Percentiles rank a stretch among this genome's conserved stretches.
phyloP scores from a whole-genome alignment of 768 basidiomycete genomes.

The Leccinum disarticulatum region DNA sequence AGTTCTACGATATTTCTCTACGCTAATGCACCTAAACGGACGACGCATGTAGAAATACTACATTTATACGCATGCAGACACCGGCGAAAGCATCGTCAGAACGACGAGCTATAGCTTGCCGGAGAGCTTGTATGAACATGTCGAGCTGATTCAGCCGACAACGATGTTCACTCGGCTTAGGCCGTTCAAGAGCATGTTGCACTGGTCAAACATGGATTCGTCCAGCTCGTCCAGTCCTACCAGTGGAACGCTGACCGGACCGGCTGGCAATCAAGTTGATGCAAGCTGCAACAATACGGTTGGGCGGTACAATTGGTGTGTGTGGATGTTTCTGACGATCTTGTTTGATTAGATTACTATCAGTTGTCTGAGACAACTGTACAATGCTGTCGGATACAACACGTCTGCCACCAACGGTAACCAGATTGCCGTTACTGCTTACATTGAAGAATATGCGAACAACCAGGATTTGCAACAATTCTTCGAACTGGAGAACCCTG shows the following conservation, averaged over 20 bases:
- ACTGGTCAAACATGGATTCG: slow-evolving; percentile 24
- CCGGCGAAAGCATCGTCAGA: slow-evolving; percentile 56
- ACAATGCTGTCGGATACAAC: slow-evolving; percentile 49
- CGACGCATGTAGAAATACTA: slow-evolving; percentile 51
- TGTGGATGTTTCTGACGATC: background rate
- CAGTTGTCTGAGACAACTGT: slow-evolving; percentile 52
- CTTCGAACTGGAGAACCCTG: slow-evolving; percentile 47
- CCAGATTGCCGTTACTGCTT: slow-evolving; percentile 55
- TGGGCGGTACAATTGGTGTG: background rate
- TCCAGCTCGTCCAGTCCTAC: slow-evolving; percentile 4
- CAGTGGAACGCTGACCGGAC: slow-evolving; percentile 23
- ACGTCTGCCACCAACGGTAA: slow-evolving; percentile 44
- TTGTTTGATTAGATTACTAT: slow-evolving; percentile 43
- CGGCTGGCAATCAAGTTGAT: slow-evolving; percentile 42
- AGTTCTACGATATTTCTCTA: slow-evolving; percentile 11
- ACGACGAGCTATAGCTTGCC: slow-evolving; percentile 71
- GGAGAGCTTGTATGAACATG: slow-evolving; percentile 51
- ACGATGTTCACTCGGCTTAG: slow-evolving; percentile 60
- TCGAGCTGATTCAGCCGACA: slow-evolving; percentile 72
- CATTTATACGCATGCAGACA: slow-evolving; percentile 54
- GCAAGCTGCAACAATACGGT: slow-evolving; percentile 45
- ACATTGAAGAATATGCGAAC: slow-evolving; percentile 54
- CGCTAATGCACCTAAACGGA: background rate
- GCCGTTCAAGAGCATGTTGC: slow-evolving; percentile 42
- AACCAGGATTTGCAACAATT: slow-evolving; percentile 50